These are phyloP conservation scores for Prosopis cineraria DNA, from an alignment of 306 rosid species.

Conservation along the genomic window DNA sequence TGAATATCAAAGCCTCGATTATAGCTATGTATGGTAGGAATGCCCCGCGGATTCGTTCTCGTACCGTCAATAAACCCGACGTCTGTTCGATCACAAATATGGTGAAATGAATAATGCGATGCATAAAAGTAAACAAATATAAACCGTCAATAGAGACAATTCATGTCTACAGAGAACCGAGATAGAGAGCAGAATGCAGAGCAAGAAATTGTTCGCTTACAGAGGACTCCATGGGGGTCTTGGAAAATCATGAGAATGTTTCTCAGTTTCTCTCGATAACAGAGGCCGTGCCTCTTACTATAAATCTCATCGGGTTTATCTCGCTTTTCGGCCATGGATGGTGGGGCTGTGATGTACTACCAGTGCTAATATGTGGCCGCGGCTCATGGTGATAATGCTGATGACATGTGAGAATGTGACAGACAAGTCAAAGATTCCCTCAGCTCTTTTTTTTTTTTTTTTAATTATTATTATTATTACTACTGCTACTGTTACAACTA, in stretches of 20 bases:
- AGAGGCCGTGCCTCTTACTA: not conserved
- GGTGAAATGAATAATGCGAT: not conserved
- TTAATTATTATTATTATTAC: too few relatives aligned
- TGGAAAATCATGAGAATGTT: not conserved
- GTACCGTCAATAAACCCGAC: conserved; percentile 44
- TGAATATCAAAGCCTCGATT: conserved; percentile 46
- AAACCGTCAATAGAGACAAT: not conserved
- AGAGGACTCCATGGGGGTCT: conserved; percentile 33
- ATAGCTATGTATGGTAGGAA: conserved; percentile 51
- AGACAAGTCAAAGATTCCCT: too few relatives aligned
- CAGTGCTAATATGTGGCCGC: too few relatives aligned
- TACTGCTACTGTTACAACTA: too few relatives aligned
- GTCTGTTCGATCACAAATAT: conserved; percentile 37
- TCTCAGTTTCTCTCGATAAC: not conserved
- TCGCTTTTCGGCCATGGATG: not conserved
- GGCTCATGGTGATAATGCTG: too few relatives aligned
- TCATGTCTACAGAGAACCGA: not conserved
- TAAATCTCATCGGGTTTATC: not conserved
- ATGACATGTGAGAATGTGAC: too few relatives aligned
- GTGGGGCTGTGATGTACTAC: not conserved
- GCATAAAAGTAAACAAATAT: not conserved
- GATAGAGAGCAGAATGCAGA: not conserved
- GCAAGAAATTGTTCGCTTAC: not conserved
- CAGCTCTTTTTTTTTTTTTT: too few relatives aligned
- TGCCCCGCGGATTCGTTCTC: conserved; percentile 54